Base-by-base conservation (phyloP, 345 rosid genomes). In the Reutealis trisperma region DNA sequence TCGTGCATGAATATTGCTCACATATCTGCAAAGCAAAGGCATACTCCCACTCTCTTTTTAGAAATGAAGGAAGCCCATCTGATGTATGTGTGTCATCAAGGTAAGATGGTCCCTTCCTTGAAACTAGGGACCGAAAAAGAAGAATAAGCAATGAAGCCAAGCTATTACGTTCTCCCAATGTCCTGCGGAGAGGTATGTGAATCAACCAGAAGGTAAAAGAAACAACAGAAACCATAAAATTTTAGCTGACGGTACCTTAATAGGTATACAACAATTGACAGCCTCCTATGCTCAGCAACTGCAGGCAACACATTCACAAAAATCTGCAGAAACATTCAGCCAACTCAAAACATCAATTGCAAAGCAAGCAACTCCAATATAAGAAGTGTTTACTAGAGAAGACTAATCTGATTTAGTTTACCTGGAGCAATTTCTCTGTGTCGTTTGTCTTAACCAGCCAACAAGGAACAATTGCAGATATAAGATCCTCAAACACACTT, bases 241-340 rank as follows among this genome's bases (percentile, higher is more conserved):
- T 45, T 51, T 60, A 76, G 55, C 18, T 49, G 2, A 78, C 74
- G 52, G 70, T 91, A 96, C 99, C 98, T 91, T 81, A 96, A 87
- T 49, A 96, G 81, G 83, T 88, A 84, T 9, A 84, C 77, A 51
- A 93, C 82, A 78, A 96, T 86, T 9, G 93, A 85, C 70, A 91
- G 83, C 82, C 97, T 89, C 87, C 98, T 89, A 74, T 93, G 89
- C 80, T 82, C 91, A 66, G 94, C 82, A 81, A 96, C 85, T 73
- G 89, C 89, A 70, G 98, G 99, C 74, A 96, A 87, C 55, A 96
- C 85, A 25, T 86, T 81, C 21, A 96, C 85, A 87, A 96, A 96
- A 82, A 91, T 83, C 98, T 96, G 90, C 66, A 82, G 45, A 75
- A 19, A 47, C 5, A 74, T 41, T 47, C 9, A 62, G 63, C 34